These are phyloP conservation scores for Macrolepiota fuliginosa DNA, from an alignment of 768 basidiomycete genomes.

Conservation along the genomic window DNA sequence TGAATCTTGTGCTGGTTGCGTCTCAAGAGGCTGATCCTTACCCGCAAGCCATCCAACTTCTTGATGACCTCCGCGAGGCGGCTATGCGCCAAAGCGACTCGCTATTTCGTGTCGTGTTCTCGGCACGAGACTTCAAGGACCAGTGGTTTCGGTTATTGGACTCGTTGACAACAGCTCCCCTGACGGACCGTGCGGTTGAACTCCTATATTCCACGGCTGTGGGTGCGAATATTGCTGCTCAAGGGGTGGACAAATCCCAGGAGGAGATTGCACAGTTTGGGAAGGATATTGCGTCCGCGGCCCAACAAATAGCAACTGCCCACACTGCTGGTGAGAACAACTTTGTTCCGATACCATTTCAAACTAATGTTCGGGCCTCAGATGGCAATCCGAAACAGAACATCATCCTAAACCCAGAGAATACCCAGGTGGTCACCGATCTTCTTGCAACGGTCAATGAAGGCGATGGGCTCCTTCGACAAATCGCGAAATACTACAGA, in stretches of 20 bases:
- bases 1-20: neutral
- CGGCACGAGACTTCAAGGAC: neutral
- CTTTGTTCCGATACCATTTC: neutral
- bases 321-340: neutral
- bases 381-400: neutral
- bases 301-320: too few relatives aligned
- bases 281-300: neutral
- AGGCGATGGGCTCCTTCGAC: neutral
- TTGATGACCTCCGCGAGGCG: neutral
- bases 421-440: neutral
- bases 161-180: neutral
- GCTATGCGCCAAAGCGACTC: neutral
- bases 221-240: neutral
- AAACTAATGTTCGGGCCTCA: neutral
- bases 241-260: neutral
- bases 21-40: neutral
- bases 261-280: neutral
- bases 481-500: neutral
- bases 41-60: neutral
- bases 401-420: neutral
- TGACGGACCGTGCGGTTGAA: neutral
- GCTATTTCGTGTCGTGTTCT: neutral
- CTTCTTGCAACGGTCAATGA: neutral
- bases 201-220: neutral
- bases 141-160: neutral